A percentile compares a stretch with the other conserved stretches of the same genome.
Evolutionary conservation across 2,329 filamentous ascomycete genomes (phyloP).

Genomic region (Plenodomus tracheiphilus): DNA sequence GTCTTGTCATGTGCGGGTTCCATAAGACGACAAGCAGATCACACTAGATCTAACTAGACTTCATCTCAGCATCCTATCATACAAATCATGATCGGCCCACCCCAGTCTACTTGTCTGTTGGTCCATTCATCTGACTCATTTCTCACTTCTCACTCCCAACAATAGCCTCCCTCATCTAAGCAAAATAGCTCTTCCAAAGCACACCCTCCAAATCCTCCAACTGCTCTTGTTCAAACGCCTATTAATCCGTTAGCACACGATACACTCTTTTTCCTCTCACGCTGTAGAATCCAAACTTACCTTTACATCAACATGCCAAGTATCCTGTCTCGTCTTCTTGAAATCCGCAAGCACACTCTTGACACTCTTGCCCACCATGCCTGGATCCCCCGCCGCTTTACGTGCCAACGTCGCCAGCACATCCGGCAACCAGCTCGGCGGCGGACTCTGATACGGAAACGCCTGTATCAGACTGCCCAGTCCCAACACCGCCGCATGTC

Average conservation of each 20-base stretch:
- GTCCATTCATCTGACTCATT: not conserved
- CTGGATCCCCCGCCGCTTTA: slow-evolving; percentile 83
- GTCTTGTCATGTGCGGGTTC: too few relatives aligned
- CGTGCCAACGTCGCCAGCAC: slow-evolving; percentile 83
- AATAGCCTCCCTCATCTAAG: slow-evolving; percentile 50
- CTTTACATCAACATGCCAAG: slow-evolving; percentile 97
- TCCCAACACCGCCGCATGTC: slow-evolving; percentile 90
- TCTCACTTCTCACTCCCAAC: not conserved
- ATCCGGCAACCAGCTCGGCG: slow-evolving; percentile 91
- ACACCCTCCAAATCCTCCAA: slow-evolving; percentile 95
- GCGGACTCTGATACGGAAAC: slow-evolving; percentile 93
- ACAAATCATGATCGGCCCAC: too few relatives aligned
- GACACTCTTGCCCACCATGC: slow-evolving; percentile 92
- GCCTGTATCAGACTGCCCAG: slow-evolving; percentile 90
- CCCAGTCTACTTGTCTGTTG: too few relatives aligned
- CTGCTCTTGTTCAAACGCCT: slow-evolving; percentile 87
- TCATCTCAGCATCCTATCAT: too few relatives aligned
- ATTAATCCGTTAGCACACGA: slow-evolving; percentile 11
- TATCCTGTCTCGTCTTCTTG: slow-evolving; percentile 99
- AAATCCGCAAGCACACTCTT: slow-evolving; percentile 95
- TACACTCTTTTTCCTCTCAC: not conserved
- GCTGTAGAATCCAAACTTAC: too few relatives aligned
- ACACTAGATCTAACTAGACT: too few relatives aligned
- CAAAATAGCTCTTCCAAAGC: slow-evolving; percentile 99
- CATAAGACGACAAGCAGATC: too few relatives aligned